Evolutionary conservation across 768 basidiomycete genomes (phyloP), one percentile per base, ranked within the genome.

Genomic region (Cyclocybe cylindracea): DNA sequence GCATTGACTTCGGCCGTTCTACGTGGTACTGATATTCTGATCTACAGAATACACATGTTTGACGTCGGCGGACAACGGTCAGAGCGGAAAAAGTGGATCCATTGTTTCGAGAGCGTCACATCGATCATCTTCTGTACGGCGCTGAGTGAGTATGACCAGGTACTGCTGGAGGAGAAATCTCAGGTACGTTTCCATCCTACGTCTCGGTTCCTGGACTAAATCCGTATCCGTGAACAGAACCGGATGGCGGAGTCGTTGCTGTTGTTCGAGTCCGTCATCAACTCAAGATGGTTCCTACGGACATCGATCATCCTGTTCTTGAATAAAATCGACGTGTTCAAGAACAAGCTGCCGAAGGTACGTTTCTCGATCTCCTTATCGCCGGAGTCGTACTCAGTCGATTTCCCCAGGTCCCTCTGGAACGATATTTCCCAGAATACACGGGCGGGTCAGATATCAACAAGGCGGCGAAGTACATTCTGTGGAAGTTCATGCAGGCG

Each of bases 401-500:
- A 46, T 18, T 13, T 16, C 7, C 24, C 11, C 31, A 87, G 85
- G 81, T 88, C 0, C 87, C 88, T 3, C 68, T 92, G n/a, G 87
- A 89, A 54, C 73, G 75, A 39, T 88, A 87, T 66, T 94, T 94
- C 67, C 84, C 91, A 4, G 93, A 94, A 62, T 95, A 95, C 67
- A 89, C 89, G 0, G 91, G 91, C 32, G 92, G 92, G 4, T 69
- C 85, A 3, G 91, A 95, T 61, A 90, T 95, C 67, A 94, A 93
- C 73, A 95, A 95, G 68, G 93, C 92, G 2, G 92, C 94, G 0
- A 94, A 94, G 60, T 96, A 92, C 57, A 94, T 98, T 47, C 74
- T 98, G 35, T 97, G 93, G 94, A 75, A 89, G 61, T 98, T 96
- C 61, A 94, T 94, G 79, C 91, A 96, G 68, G 87, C 89, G 49